Evolutionary conservation across 1,139 yeast genomes (phyloP).

Genomic region (Pichia norvegensis): DNA sequence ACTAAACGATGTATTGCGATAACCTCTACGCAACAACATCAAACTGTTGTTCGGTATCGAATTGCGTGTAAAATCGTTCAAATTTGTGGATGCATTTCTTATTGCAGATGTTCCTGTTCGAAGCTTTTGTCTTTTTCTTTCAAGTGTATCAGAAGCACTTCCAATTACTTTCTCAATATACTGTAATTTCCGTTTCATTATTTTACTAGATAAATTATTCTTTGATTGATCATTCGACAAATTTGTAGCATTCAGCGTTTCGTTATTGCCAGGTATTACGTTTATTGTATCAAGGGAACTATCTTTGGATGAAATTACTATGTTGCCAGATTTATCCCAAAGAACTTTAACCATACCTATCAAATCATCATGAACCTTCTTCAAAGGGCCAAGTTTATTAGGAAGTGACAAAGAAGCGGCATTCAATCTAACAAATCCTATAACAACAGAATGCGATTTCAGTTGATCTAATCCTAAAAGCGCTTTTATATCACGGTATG

Average conservation of each 20-base stretch:
- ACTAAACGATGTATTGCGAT: background rate
- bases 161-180: constrained; percentile 3
- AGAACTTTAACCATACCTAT: constrained; percentile 5
- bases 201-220: background rate
- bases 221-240: background rate
- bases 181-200: background rate
- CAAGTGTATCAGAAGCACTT: background rate
- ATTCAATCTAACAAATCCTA: constrained; percentile 11
- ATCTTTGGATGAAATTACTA: too few species aligned
- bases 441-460: background rate
- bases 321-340: constrained; percentile 3
- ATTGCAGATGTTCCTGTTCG: background rate
- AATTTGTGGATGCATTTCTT: background rate
- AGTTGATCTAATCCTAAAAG: constrained; percentile 4
- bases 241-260: background rate
- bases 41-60: background rate
- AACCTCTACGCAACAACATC: background rate
- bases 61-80: background rate
- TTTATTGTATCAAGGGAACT: background rate
- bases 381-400: background rate
- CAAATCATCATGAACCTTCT: constrained; percentile 5
- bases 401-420: background rate
- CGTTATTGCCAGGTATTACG: background rate
- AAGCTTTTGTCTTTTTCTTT: background rate
- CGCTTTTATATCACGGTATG: constrained; percentile 4